Evolutionary conservation across 139 green algal genomes (phyloP).

Genomic region (Volvox reticuliferus): DNA sequence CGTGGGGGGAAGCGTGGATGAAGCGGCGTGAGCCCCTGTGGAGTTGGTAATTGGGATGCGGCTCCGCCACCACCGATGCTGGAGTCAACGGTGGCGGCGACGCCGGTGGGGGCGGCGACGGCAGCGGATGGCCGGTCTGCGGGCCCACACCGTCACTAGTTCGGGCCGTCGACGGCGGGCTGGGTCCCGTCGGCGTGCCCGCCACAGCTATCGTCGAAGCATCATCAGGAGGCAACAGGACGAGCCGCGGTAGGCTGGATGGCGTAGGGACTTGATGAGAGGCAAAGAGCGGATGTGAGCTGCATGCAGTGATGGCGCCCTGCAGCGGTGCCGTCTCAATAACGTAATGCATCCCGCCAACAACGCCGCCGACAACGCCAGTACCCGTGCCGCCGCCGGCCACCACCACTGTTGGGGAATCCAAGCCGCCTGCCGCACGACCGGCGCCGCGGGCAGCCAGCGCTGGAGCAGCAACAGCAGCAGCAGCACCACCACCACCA

Average conservation of each 20-base stretch:
- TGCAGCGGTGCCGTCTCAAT: background rate
- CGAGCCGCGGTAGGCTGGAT: background rate
- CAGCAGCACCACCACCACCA: background rate
- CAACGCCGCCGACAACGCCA: background rate
- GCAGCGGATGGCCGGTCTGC: background rate
- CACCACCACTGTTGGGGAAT: background rate
- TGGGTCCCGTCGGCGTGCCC: background rate
- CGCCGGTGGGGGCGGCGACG: background rate
- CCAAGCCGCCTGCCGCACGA: no score
- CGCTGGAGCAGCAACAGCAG: background rate
- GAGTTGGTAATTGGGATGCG: background rate
- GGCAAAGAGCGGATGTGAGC: background rate
- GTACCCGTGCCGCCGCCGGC: background rate
- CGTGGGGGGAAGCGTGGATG: background rate
- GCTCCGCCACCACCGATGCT: background rate
- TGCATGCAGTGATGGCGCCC: background rate
- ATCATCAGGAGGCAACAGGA: background rate
- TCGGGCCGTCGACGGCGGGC: background rate
- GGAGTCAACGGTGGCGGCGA: background rate
- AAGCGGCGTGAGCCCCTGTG: background rate
- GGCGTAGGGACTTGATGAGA: background rate
- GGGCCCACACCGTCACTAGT: background rate
- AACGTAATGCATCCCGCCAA: background rate
- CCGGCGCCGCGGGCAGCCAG: background rate
- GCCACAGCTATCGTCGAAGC: background rate